A percentile compares a stretch with the other conserved stretches of the same genome.
These are phyloP conservation scores for Lichtheimia ramosa DNA, from an alignment of 371 early-diverging fungal species.

Conservation along the genomic window DNA sequence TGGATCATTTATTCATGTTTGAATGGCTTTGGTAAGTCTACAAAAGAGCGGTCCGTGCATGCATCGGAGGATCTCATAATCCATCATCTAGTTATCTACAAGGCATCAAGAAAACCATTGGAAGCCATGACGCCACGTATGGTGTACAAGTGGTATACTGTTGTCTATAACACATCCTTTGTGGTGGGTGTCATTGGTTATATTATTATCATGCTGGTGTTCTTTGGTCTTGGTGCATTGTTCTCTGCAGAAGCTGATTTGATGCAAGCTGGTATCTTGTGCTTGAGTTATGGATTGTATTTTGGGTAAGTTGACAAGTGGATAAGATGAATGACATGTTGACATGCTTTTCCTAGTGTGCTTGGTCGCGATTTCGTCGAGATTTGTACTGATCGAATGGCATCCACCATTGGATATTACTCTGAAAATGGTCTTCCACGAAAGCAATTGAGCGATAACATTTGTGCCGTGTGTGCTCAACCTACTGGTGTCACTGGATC, in stretches of 20 bases:
- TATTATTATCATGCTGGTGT: constrained; percentile 50
- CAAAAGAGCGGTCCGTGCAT: not conserved
- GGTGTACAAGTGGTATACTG: constrained; percentile 72
- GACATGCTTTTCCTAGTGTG: no score
- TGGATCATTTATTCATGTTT: constrained; percentile 45
- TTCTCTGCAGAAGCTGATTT: constrained; percentile 41
- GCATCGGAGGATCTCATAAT: not conserved
- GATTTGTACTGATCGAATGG: constrained; percentile 83
- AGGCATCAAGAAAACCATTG: constrained; percentile 63
- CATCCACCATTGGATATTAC: constrained; percentile 75
- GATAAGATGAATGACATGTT: no score
- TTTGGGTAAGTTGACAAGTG: constrained; percentile 57
- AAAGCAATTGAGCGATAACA: constrained; percentile 69
- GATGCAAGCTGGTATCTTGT: constrained; percentile 49
- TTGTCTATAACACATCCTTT: constrained; percentile 65
- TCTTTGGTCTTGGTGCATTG: constrained; percentile 57
- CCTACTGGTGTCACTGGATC: constrained; percentile 26
- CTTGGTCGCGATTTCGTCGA: constrained; percentile 86
- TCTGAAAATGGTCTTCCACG: constrained; percentile 68
- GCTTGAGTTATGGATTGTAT: constrained; percentile 67
- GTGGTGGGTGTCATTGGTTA: constrained; percentile 66
- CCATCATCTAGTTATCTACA: constrained; percentile 46
- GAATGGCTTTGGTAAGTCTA: constrained; percentile 47
- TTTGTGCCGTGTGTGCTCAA: constrained; percentile 85
- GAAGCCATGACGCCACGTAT: constrained; percentile 68